These are phyloP conservation scores for Trametes versicolor DNA, from an alignment of 1,284 basidiomycete species.

Conservation along the genomic window DNA sequence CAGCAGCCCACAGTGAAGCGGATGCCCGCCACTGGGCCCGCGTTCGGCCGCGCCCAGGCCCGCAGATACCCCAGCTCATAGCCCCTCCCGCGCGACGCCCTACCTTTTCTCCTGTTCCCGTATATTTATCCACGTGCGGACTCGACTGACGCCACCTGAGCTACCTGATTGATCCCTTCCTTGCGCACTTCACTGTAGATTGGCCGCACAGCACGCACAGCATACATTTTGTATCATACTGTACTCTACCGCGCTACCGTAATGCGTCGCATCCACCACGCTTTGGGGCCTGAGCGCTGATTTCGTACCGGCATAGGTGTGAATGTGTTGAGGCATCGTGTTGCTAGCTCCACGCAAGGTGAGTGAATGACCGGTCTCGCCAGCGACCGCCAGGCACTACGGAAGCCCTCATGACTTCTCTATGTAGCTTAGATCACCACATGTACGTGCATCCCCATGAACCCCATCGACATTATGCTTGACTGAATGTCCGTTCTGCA, in stretches of 20 bases:
- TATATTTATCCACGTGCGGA: neutral
- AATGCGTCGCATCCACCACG: neutral
- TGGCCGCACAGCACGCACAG: slow-evolving; percentile 11
- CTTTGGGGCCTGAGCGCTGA: neutral
- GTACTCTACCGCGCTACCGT: neutral
- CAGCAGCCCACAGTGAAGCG: slow-evolving; percentile 19
- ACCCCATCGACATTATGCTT: too few species aligned
- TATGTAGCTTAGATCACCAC: too few species aligned
- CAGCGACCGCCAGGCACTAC: too few species aligned
- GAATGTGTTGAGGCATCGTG: too few species aligned
- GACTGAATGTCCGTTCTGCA: too few species aligned
- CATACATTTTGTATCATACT: slow-evolving; percentile 15
- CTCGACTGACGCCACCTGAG: slow-evolving; percentile 3
- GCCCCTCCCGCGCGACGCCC: neutral
- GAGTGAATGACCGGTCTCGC: too few species aligned
- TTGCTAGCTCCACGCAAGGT: too few species aligned
- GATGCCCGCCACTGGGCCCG: slow-evolving; percentile 11
- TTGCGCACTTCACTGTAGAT: slow-evolving; percentile 12
- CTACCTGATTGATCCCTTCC: neutral
- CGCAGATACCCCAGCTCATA: slow-evolving; percentile 30
- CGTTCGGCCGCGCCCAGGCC: slow-evolving; percentile 18
- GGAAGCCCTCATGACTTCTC: too few species aligned
- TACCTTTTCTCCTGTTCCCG: neutral
- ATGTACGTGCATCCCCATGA: too few species aligned
- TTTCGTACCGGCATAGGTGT: too few species aligned